Conservation (phyloP, 805 yeast genomes). For the Starmerella kuoi region DNA sequence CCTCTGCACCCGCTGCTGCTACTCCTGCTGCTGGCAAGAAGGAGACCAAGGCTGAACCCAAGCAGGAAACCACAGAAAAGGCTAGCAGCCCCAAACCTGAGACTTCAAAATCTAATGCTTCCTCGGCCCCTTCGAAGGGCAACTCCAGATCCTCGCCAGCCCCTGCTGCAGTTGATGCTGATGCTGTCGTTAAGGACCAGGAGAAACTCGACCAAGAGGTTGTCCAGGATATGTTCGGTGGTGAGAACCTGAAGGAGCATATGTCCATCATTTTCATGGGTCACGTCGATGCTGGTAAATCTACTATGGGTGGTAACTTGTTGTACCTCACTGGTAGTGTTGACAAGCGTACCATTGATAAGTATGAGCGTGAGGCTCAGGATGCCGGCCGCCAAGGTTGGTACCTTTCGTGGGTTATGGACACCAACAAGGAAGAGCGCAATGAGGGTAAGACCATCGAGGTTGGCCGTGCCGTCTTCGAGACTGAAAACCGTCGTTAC, state of each 20-base stretch:
- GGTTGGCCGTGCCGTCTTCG: conserved; percentile 95
- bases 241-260: conserved; percentile 64
- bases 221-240: conserved; percentile 88
- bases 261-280: conserved; percentile 97
- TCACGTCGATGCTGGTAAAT: conserved; percentile 98
- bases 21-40: not conserved
- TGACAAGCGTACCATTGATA: conserved; percentile 96
- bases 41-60: not conserved
- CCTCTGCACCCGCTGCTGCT: not conserved
- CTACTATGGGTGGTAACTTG: conserved; percentile 98
- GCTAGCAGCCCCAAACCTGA: not conserved
- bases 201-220: conserved; percentile 49
- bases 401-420: conserved; percentile 99
- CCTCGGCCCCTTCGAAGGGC: conserved; percentile 1
- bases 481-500: conserved; percentile 95
- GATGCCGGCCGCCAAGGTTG: conserved; percentile 99
- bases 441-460: conserved; percentile 98
- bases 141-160: not conserved
- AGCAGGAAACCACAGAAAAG: conserved; percentile 1
- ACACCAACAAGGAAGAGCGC: conserved; percentile 97
- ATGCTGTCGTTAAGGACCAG: conserved; percentile 24
- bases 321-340: conserved; percentile 90
- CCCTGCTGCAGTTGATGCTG: conserved; percentile 18
- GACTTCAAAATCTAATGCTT: not conserved
- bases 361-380: conserved; percentile 95